Base-by-base conservation (phyloP, 2,329 filamentous ascomycete genomes). In the Colletotrichum costaricense region DNA sequence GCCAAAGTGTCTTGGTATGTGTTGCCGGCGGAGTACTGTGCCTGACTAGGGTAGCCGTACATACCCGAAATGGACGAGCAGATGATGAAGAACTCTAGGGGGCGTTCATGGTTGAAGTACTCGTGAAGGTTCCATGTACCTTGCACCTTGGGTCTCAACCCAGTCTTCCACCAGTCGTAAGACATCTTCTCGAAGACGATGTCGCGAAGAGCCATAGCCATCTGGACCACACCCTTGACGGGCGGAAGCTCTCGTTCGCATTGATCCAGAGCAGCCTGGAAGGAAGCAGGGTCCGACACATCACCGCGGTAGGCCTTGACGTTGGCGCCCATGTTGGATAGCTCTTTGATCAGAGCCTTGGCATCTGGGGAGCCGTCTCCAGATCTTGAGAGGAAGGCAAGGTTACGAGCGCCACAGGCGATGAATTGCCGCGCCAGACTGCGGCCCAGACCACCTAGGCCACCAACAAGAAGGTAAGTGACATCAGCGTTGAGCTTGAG, bases 141-240 rank as follows among this genome's bases (percentile, higher is more conserved):
- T 14, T 76, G 56, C 1, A 84, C 78, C 75, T 87, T 87, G 65
- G 89, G 87, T 0, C 74, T 76, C n/a, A 86, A 79, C 2, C 84
- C 84, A 3, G 80, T 75, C 8, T 75, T 73, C 85, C 87, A 90
- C 63, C 85, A 80, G 1, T 80, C 78, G 70, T 82, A 83, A 0
- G 80, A 81, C 87, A 90, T 89, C 74, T 84, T 84, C 24, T 84
- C 80, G 69, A 88, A 89, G 1, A 86, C 78, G 2, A 81, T 79
- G 73, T 90, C 88, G 24, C 78, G 69, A n/a, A 76, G 74, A 14
- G 24, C 58, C 52, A 65, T 57, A 7, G 67, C 59, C 3, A 55
- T 28, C 6, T 69, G 67, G 7, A 69, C 14, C 2, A 69, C 60
- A 26, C 67, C 67, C 28, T n/a, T 58, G 60, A 68, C 30, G 6